These are phyloP conservation scores for Pistacia atlantica DNA, from an alignment of 345 rosid genomes.

Conservation along the genomic window DNA sequence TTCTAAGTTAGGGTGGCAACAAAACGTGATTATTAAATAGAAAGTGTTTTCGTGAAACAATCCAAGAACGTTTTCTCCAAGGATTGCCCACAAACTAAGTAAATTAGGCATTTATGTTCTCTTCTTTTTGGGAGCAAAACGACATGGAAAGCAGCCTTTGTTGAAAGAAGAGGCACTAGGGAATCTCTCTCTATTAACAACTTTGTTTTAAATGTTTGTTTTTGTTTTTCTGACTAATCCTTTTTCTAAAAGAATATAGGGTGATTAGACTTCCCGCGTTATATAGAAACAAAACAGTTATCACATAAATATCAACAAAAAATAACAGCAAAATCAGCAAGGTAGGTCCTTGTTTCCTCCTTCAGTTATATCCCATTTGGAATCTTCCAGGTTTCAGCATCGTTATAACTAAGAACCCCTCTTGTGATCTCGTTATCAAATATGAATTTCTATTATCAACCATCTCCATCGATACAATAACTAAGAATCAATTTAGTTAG, in stretches of 20 bases:
- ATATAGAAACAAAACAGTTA: constrained; percentile 11
- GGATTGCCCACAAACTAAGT: background rate
- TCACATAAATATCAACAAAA: background rate
- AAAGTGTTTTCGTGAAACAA: background rate
- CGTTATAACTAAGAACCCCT: background rate
- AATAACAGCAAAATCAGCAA: background rate
- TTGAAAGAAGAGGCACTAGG: constrained; percentile 23
- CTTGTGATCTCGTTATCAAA: background rate
- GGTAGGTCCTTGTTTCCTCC: constrained; percentile 10
- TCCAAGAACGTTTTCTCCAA: background rate
- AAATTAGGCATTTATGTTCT: constrained; percentile 16
- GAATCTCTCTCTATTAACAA: constrained; percentile 6
- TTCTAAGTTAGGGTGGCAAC: background rate
- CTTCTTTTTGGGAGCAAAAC: constrained; percentile 22
- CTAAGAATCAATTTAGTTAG: background rate
- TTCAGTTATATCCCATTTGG: background rate
- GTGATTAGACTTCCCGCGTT: background rate
- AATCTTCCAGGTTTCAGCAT: constrained; percentile 5
- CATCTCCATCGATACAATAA: background rate
- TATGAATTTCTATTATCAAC: background rate
- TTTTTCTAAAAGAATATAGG: constrained; percentile 20
- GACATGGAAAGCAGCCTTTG: constrained; percentile 39
- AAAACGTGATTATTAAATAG: background rate
- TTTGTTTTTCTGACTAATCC: constrained; percentile 10
- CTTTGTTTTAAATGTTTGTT: background rate